Evolutionary conservation across 1,139 yeast genomes (phyloP).

Genomic region (Schizosaccharomyces versatilis): DNA sequence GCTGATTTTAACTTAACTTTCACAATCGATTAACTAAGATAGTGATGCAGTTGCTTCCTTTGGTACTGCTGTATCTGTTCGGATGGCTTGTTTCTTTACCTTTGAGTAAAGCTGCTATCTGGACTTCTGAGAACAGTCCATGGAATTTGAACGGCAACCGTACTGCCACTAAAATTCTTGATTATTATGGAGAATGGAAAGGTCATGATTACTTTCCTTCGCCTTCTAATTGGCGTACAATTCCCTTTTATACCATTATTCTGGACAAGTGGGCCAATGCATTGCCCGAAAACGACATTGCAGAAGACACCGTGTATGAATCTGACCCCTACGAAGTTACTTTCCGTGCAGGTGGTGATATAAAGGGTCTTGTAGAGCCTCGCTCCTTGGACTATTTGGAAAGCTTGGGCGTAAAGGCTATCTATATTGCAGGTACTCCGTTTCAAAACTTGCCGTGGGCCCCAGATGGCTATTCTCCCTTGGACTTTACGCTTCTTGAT

Average conservation of each 20-base stretch:
- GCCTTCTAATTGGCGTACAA: conserved; percentile 7
- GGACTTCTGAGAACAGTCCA: conserved; percentile 4
- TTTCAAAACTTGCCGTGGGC: conserved; percentile 6
- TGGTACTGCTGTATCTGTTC: background rate
- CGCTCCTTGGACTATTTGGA: conserved; percentile 5
- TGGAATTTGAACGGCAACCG: conserved; percentile 7
- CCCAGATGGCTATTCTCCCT: conserved; percentile 7
- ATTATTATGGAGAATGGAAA: conserved; percentile 9
- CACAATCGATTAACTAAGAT: too few species aligned
- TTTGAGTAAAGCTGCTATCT: background rate
- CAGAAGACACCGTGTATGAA: conserved; percentile 8
- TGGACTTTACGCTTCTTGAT: conserved; percentile 8
- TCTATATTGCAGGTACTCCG: conserved; percentile 6
- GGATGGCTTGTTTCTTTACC: background rate
- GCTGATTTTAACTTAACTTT: too few species aligned
- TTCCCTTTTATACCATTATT: conserved; percentile 8
- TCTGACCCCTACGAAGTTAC: conserved; percentile 7
- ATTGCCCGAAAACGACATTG: conserved; percentile 7
- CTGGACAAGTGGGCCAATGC: conserved; percentile 9
- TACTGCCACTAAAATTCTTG: conserved; percentile 5
- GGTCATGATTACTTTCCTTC: conserved; percentile 7
- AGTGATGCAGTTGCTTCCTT: too few species aligned
- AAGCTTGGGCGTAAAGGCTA: conserved; percentile 7
- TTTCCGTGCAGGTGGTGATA: conserved; percentile 9
- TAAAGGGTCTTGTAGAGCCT: conserved; percentile 2